Evolutionary conservation across 164 flowering plant genomes (phyloP), one percentile per base, ranked within the genome.

Genomic region (Umbilicus rupestris): DNA sequence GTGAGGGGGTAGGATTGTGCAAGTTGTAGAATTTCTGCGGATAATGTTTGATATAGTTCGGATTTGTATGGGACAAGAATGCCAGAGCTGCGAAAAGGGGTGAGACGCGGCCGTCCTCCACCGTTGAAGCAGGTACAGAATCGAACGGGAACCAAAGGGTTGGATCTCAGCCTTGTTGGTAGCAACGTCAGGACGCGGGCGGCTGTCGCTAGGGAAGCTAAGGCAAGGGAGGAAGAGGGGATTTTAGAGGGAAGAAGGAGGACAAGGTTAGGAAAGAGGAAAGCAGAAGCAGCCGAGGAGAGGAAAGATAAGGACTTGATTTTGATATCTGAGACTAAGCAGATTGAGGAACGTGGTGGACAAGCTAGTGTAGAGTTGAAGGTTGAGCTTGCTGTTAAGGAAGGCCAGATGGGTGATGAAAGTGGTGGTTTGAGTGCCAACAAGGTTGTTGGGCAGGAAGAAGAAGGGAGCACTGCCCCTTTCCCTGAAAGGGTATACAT

Each of bases 391-490:
- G 72, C 77, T 64, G 67, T 20, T 22, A 49, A 68, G 33, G 55
- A 69, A 62, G 33, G 24, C 57, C 77, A 81, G 84, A 86, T 64
- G 6, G 89, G 82, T 42, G 86, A 81, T 30, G 59, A 1, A 9
- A 86, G 89, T 50, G 91, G 93, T 17, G 92, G 93, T 10, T 73
- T 85, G 76, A 87, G 90, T 68, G 86, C 89, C 41, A 87, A 86
- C 66, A 87, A 83, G 76, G 89, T 76, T 63, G 81, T 63, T 33
- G 91, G 83, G 9, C 82, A 80, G 70, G 91, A 88, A 66, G 92
- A 89, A 57, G 90, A 86, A 73, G 90, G 85, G 35, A 84, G 68
- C 47, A 81, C 88, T 12, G 76, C 86, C 14, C 92, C 92, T 39
- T 87, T 87, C 33, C 92, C 96, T 4, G 96, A 89, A 28, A 83